Conservation (phyloP, 305 asterid genomes). For the Salvia sclarea region DNA sequence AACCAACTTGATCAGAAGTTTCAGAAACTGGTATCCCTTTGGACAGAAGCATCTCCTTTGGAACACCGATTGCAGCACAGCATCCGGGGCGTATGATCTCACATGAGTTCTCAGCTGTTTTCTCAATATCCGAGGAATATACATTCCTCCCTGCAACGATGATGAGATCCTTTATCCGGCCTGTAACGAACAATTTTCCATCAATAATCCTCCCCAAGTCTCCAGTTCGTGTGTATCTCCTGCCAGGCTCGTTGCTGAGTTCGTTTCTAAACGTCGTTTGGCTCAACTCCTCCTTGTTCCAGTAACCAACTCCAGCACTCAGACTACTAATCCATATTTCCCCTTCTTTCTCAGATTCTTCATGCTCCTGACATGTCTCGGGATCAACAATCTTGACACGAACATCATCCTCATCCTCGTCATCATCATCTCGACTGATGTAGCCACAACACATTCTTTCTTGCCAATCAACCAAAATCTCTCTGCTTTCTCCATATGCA, state of each 20-base stretch:
- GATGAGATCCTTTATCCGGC: constrained; percentile 72
- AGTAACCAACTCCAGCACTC: constrained; percentile 75
- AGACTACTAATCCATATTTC: constrained; percentile 72
- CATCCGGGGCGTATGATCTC: constrained; percentile 75
- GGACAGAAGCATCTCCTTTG: constrained; percentile 49
- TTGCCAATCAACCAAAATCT: constrained; percentile 67
- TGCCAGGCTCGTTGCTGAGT: constrained; percentile 40
- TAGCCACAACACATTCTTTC: constrained; percentile 78
- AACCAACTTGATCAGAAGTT: constrained; percentile 56
- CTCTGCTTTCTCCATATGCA: constrained; percentile 66
- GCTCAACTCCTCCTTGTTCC: constrained; percentile 61
- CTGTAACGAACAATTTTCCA: constrained; percentile 61
- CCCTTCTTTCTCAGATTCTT: constrained; percentile 54
- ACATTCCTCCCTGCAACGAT: constrained; percentile 67
- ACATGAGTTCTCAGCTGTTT: constrained; percentile 64
- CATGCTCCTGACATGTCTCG: constrained; percentile 45
- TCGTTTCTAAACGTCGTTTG: constrained; percentile 50
- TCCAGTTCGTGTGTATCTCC: constrained; percentile 55
- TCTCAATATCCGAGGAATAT: constrained; percentile 70
- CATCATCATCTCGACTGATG: constrained; percentile 31
- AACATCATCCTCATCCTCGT: constrained; percentile 36
- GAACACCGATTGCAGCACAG: constrained; percentile 74
- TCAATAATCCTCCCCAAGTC: constrained; percentile 65
- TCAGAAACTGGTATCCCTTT: constrained; percentile 59
- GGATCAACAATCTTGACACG: constrained; percentile 61